A percentile compares a stretch with the other conserved stretches of the same genome.
phyloP scores from a whole-genome alignment of 2,329 filamentous ascomycete genomes.

The Ploettnerulaceae sp. region DNA sequence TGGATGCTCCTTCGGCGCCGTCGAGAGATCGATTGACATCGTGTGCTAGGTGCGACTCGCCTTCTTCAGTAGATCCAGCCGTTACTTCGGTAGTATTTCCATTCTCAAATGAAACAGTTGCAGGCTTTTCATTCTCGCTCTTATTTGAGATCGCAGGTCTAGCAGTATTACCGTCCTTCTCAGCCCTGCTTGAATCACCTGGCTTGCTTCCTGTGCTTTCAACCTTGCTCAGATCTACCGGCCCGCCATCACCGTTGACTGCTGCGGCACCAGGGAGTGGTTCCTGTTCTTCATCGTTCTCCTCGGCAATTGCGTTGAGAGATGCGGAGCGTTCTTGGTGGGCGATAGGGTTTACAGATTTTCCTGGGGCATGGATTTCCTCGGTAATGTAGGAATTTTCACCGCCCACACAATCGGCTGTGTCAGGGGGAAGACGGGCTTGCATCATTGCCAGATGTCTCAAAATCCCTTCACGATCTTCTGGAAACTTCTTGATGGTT shows the following conservation, averaged over 20 bases:
- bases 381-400: background rate
- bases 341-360: background rate
- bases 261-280: background rate
- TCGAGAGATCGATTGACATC: background rate
- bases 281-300: conserved; percentile 19
- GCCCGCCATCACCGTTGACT: background rate
- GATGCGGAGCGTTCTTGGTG: conserved; percentile 20
- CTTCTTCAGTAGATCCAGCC: background rate
- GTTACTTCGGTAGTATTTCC: background rate
- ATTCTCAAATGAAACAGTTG: background rate
- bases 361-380: conserved; percentile 3
- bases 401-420: conserved; percentile 10
- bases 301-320: conserved; percentile 27
- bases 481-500: conserved; percentile 28
- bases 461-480: conserved; percentile 26
- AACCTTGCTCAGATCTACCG: background rate
- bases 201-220: background rate
- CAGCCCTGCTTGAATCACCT: background rate
- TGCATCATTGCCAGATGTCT: conserved; percentile 24
- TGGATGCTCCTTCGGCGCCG: background rate
- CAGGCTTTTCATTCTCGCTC: background rate
- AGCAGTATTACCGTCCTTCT: background rate
- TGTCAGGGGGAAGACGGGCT: conserved; percentile 25
- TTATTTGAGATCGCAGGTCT: background rate
- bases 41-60: background rate